Evolutionary conservation across 1,284 basidiomycete species (phyloP), one percentile per base, ranked within the genome.

Genomic region (Sporisorium exsertum): DNA sequence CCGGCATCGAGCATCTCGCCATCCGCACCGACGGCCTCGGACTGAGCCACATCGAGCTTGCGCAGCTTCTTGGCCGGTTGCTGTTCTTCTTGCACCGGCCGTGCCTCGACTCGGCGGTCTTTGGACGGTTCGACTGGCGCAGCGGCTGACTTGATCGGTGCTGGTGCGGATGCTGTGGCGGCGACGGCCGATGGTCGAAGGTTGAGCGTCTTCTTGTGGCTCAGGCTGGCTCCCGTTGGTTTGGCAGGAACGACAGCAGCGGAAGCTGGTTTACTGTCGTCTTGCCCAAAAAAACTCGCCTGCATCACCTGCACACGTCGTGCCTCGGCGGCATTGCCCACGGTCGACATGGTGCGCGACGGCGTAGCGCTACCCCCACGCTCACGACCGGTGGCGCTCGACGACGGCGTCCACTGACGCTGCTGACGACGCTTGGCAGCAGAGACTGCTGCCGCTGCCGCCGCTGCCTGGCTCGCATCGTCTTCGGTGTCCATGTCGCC

Each of bases 1-100:
- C 94, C 94, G 9, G 93, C 91, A 86, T 98, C 96, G 9, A 90
- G 87, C 51, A 90, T 87, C 35, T 90, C 87, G 10, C 89, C 89
- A 84, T 95, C 94, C 49, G 88, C 88, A 7, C 89, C 91, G 46
- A 87, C 87, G 0, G 90, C 89, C 18, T 89, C 87, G 3, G 93
- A 94, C 16, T 76, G 52, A 7, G 68, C 64, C 24, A 84, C 66
- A 35, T 80, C 67, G 24, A 70, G 40, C 50, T 76, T 65, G 46
- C 66, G 71, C 58, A 82, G 61, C 64, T 82, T 82, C 55, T 65
- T 72, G 35, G 73, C 73, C 43, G 77, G 79, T n/a, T 60, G 68
- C 47, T 59, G 64, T 6, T 64, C 61, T 24, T 56, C 62, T 29
- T 53, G 72, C 40, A 60, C 52, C 7, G 29, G 29, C 22, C 29